These are phyloP conservation scores for Tetradesmus lagerheimii DNA, from an alignment of 139 green algal species.

Conservation along the genomic window DNA sequence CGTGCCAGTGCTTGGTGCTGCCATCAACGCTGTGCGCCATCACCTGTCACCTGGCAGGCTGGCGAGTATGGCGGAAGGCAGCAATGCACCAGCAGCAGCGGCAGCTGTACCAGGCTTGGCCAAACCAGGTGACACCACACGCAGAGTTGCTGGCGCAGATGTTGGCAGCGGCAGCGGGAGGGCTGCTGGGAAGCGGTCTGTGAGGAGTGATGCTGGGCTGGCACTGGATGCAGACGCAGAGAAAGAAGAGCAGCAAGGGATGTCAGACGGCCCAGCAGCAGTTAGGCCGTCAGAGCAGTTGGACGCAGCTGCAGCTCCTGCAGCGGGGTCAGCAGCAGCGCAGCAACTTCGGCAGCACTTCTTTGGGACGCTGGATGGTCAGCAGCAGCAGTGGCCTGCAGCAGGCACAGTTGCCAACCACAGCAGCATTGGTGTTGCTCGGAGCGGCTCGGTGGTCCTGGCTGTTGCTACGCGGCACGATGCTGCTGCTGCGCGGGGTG, in stretches of 20 bases:
- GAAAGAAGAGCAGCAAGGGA: neutral
- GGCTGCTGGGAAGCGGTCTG: neutral
- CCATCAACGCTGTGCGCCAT: neutral
- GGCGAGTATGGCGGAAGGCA: neutral
- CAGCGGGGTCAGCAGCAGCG: neutral
- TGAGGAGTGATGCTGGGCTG: conserved; percentile 13
- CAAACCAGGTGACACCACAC: neutral
- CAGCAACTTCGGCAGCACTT: conserved; percentile 22
- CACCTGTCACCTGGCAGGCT: neutral
- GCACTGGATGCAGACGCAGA: neutral
- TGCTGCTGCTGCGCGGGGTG: neutral
- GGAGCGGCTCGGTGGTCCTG: neutral
- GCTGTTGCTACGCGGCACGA: neutral
- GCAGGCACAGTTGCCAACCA: neutral
- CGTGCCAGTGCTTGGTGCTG: neutral
- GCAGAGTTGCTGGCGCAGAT: neutral
- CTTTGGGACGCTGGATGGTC: neutral
- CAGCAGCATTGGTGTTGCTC: neutral
- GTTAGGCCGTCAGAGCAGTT: neutral
- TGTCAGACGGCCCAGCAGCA: neutral
- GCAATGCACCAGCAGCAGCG: neutral
- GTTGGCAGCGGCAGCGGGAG: neutral
- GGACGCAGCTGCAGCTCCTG: neutral
- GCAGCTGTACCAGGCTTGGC: neutral
- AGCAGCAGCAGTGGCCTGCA: conserved; percentile 20